Percentiles rank a stretch among this genome's conserved stretches.
phyloP scores from a whole-genome alignment of 2,329 filamentous ascomycete genomes.

The Alternaria alternata region DNA sequence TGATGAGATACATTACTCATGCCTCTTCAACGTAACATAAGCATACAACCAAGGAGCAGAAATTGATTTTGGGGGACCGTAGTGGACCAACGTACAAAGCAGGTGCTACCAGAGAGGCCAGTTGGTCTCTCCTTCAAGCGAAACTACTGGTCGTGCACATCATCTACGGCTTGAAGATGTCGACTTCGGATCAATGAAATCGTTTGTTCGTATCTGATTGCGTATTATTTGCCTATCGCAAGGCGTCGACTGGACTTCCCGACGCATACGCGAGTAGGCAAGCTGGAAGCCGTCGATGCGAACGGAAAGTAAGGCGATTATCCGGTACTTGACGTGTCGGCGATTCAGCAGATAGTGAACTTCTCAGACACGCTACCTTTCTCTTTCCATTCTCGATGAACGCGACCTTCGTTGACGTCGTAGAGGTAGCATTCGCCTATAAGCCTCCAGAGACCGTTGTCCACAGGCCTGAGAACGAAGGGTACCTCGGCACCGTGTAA shows the following conservation, averaged over 20 bases:
- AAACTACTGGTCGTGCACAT: neutral
- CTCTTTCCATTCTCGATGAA: neutral
- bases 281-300: neutral
- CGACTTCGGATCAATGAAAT: neutral
- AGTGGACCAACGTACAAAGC: neutral
- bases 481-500: neutral
- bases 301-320: neutral
- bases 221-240: neutral
- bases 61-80: neutral
- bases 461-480: neutral
- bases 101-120: neutral
- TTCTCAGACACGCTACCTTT: constrained; percentile 3
- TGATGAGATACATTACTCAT: neutral
- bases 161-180: neutral
- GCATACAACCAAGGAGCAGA: neutral
- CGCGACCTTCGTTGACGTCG: constrained; percentile 1
- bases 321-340: neutral
- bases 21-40: neutral
- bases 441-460: neutral
- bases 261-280: neutral
- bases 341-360: neutral
- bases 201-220: neutral
- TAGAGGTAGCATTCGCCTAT: constrained; percentile 12
- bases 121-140: neutral
- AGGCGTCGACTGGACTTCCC: neutral